phyloP scores from a whole-genome alignment of 768 basidiomycete genomes.

The Heimioporus sp. region DNA sequence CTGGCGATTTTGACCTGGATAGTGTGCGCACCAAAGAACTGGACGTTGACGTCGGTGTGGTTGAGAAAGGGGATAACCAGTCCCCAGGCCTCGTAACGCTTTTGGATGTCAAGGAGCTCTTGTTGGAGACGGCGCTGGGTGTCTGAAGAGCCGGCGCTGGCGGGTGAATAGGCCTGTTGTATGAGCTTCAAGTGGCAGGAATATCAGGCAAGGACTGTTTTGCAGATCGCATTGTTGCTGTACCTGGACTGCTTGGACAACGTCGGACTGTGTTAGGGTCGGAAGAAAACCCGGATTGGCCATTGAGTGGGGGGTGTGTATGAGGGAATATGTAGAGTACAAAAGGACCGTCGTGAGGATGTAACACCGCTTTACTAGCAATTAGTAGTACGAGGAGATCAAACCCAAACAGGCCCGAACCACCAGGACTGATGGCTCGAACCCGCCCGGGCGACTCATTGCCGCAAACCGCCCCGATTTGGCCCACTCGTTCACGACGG shows the following conservation, averaged over 20 bases:
- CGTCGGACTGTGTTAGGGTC: slow-evolving; percentile 46
- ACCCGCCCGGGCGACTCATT: slow-evolving; percentile 6
- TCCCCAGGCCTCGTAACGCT: slow-evolving; percentile 79
- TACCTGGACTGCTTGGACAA: slow-evolving; percentile 62
- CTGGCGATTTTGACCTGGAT: slow-evolving; percentile 91
- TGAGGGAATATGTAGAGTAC: not conserved
- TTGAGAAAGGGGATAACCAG: slow-evolving; percentile 75
- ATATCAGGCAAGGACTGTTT: slow-evolving; percentile 5
- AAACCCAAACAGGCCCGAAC: not conserved
- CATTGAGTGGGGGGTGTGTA: slow-evolving; percentile 10
- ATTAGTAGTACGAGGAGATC: too few relatives aligned
- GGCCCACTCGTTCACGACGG: slow-evolving; percentile 43
- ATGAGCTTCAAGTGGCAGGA: slow-evolving; percentile 50
- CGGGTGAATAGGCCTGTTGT: slow-evolving; percentile 61
- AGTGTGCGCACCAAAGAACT: slow-evolving; percentile 95
- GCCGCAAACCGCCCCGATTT: slow-evolving; percentile 13
- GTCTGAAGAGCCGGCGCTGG: slow-evolving; percentile 50
- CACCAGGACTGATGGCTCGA: slow-evolving; percentile 15
- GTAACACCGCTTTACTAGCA: too few relatives aligned
- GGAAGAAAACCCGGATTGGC: slow-evolving; percentile 46
- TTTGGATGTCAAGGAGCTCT: slow-evolving; percentile 76
- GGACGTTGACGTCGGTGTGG: slow-evolving; percentile 74
- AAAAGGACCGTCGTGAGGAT: too few relatives aligned
- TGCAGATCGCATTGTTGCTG: slow-evolving; percentile 19
- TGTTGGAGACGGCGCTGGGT: slow-evolving; percentile 63